These are phyloP conservation scores for Cyberlindnera maritima DNA, from an alignment of 805 yeast genomes.

Conservation along the genomic window DNA sequence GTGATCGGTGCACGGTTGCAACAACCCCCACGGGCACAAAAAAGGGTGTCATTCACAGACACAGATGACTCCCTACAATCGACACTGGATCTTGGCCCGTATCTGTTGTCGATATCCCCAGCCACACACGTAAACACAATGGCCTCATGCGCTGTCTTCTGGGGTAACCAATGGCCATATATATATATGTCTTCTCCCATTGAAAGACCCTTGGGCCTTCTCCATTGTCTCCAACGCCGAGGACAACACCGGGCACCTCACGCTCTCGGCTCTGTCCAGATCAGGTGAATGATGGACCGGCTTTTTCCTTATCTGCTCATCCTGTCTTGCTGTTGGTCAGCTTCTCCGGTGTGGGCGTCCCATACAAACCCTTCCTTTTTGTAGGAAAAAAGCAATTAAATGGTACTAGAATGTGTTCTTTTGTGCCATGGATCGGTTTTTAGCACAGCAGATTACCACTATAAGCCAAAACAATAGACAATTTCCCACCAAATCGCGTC, in stretches of 20 bases:
- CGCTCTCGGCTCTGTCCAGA: not conserved
- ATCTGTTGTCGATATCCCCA: too few species aligned
- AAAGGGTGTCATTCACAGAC: not conserved
- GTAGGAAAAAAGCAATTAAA: not conserved
- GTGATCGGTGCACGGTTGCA: too few species aligned
- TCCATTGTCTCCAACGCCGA: not conserved
- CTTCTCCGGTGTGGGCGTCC: not conserved
- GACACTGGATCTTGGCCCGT: not conserved
- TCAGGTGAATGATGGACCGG: not conserved
- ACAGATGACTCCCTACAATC: not conserved
- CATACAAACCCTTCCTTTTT: not conserved
- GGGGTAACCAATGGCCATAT: not conserved
- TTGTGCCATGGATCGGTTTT: too few species aligned
- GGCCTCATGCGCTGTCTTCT: not conserved
- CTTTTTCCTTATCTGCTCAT: not conserved
- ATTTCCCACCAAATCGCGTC: not conserved
- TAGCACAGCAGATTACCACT: too few species aligned
- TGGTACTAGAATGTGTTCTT: too few species aligned
- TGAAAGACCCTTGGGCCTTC: too few species aligned
- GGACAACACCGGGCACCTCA: not conserved
- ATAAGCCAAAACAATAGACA: too few species aligned
- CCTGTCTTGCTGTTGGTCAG: not conserved
- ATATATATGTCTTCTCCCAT: too few species aligned
- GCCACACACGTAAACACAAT: not conserved
- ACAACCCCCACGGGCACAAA: not conserved